Conservation (phyloP, 2,329 filamentous ascomycete species). For the Scytalidium lignicola region DNA sequence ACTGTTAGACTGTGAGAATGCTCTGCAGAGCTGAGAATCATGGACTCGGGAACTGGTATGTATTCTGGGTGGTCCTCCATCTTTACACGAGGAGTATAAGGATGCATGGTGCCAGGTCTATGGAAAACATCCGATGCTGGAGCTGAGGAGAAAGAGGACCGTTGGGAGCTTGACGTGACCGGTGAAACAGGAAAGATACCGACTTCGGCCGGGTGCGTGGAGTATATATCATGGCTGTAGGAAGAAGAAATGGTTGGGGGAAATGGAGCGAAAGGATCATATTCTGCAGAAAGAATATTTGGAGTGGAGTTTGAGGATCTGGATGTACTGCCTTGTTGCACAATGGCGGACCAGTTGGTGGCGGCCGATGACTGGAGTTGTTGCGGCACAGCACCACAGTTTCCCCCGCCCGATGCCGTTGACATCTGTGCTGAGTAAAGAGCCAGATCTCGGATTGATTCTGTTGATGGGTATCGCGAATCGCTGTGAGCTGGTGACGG, state of each 20-base stretch:
- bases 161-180: slow-evolving; percentile 25
- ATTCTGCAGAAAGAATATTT: slow-evolving; percentile 44
- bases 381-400: slow-evolving; percentile 12
- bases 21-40: slow-evolving; percentile 22
- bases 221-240: slow-evolving; percentile 45
- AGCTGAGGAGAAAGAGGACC: slow-evolving; percentile 29
- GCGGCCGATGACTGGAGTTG: slow-evolving; percentile 15
- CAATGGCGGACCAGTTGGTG: slow-evolving; percentile 20
- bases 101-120: slow-evolving; percentile 23
- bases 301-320: slow-evolving; percentile 27
- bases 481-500: slow-evolving; percentile 28
- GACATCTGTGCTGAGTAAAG: slow-evolving; percentile 26
- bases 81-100: slow-evolving; percentile 25
- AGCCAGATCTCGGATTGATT: slow-evolving; percentile 23
- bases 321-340: slow-evolving; percentile 19
- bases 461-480: slow-evolving; percentile 22
- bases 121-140: slow-evolving; percentile 25
- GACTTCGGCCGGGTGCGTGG: slow-evolving; percentile 32
- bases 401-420: slow-evolving; percentile 17
- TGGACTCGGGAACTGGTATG: slow-evolving; percentile 14
- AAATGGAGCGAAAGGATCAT: slow-evolving; percentile 46
- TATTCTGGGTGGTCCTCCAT: slow-evolving; percentile 28
- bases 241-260: slow-evolving; percentile 34
- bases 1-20: slow-evolving; percentile 16
- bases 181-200: slow-evolving; percentile 23